Percentiles rank a stretch among this genome's conserved stretches.
phyloP scores from a whole-genome alignment of 441 rosid species.

The Cnidoscolus chayamansa region DNA sequence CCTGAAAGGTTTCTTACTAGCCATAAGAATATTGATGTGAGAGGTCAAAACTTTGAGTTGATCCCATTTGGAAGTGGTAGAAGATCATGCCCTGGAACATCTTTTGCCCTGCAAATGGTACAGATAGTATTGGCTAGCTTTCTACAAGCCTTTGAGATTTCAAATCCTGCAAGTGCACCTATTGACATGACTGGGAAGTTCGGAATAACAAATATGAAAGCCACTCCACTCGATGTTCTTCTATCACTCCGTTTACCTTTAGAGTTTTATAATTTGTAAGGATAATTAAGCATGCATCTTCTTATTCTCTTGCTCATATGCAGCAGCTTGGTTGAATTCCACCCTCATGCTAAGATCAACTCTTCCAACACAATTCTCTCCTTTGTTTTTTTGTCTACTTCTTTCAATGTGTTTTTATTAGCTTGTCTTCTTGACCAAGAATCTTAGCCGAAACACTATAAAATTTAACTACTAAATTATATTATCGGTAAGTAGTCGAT shows the following conservation, averaged over 20 bases:
- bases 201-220: not conserved
- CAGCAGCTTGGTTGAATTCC: too few species aligned
- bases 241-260: not conserved
- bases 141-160: slow-evolving; percentile 32
- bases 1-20: slow-evolving; percentile 38
- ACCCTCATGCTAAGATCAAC: too few species aligned
- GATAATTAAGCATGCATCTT: too few species aligned
- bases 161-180: not conserved
- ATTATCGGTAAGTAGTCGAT: too few species aligned
- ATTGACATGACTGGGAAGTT: not conserved
- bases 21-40: slow-evolving; percentile 19
- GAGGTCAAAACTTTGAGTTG: slow-evolving; percentile 23
- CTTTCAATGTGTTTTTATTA: too few species aligned
- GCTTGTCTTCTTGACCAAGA: too few species aligned
- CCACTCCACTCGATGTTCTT: not conserved
- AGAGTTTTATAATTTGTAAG: not conserved
- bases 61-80: slow-evolving; percentile 39
- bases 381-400: too few species aligned
- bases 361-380: too few species aligned
- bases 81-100: slow-evolving; percentile 34
- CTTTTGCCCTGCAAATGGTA: slow-evolving; percentile 21
- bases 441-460: too few species aligned
- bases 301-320: too few species aligned
- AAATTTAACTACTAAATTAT: too few species aligned
- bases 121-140: slow-evolving; percentile 26